Conservation (phyloP, 2,329 filamentous ascomycete genomes). For the Fusarium sp. region DNA sequence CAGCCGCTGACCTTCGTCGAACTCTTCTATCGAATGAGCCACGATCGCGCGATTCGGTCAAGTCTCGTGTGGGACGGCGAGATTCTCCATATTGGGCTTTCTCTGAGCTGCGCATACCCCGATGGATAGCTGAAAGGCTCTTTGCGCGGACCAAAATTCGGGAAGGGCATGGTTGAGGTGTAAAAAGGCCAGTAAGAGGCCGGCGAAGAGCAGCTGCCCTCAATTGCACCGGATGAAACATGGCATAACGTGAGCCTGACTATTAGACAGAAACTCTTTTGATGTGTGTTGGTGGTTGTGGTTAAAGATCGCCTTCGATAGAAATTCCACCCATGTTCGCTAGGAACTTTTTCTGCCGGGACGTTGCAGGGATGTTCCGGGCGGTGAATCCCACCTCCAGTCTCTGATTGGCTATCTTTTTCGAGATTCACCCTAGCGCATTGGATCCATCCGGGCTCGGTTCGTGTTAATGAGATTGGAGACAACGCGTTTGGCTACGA, state of each 20-base stretch:
- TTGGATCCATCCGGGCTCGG: neutral
- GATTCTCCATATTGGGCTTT: conserved; percentile 43
- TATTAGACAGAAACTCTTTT: conserved; percentile 6
- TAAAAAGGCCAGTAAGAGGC: conserved; percentile 23
- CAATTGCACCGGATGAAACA: conserved; percentile 41
- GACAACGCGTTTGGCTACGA: conserved; percentile 33
- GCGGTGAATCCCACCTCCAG: conserved; percentile 32
- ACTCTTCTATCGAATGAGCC: neutral
- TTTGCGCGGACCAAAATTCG: conserved; percentile 41
- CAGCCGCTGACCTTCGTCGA: neutral
- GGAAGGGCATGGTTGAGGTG: conserved; percentile 14
- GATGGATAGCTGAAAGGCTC: conserved; percentile 71
- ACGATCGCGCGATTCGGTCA: conserved; percentile 1
- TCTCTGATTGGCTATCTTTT: conserved; percentile 21
- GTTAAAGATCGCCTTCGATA: neutral
- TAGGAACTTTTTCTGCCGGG: conserved; percentile 44
- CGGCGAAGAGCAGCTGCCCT: conserved; percentile 36
- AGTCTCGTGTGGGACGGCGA: conserved; percentile 14
- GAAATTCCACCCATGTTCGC: conserved; percentile 27
- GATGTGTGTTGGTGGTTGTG: conserved; percentile 1
- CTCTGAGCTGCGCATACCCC: conserved; percentile 65
- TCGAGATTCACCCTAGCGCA: conserved; percentile 19
- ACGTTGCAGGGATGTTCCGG: conserved; percentile 17
- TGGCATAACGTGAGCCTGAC: conserved; percentile 37
- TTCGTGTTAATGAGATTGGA: conserved; percentile 24